Conservation (phyloP, 768 basidiomycete species). For the Termitomyces sp. region DNA sequence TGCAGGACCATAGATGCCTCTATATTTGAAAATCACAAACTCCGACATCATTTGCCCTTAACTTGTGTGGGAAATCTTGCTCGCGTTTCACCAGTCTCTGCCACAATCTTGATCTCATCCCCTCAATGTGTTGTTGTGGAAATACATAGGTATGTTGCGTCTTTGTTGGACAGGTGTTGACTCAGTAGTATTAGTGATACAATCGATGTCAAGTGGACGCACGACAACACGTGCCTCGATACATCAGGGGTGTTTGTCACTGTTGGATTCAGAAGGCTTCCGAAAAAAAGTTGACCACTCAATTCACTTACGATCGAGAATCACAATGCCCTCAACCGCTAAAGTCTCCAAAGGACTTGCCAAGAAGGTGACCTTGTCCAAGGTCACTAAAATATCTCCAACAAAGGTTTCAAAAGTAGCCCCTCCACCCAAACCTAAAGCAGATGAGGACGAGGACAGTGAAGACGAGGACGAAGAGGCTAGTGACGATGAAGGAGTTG, state of each 20-base stretch:
- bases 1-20: neutral
- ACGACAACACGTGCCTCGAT: neutral
- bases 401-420: conserved; percentile 4
- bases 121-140: neutral
- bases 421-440: conserved; percentile 1
- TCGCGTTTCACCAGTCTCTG: neutral
- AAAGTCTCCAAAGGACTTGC: conserved; percentile 3
- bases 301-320: conserved; percentile 1
- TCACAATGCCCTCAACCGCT: conserved; percentile 8
- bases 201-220: neutral
- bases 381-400: neutral
- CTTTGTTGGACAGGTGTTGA: neutral
- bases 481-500: conserved; percentile 42
- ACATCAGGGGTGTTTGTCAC: conserved; percentile 5
- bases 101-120: neutral
- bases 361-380: conserved; percentile 1
- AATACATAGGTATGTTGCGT: neutral
- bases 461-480: conserved; percentile 11
- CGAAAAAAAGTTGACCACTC: conserved; percentile 12
- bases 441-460: neutral
- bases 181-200: neutral
- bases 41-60: neutral
- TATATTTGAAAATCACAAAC: neutral
- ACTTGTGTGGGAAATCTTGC: neutral
- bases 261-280: conserved; percentile 9